Percentiles rank a stretch among this genome's conserved stretches.
Evolutionary conservation across 352 stramenopile genomes (phyloP).

Genomic region (Phytophthora melonis): DNA sequence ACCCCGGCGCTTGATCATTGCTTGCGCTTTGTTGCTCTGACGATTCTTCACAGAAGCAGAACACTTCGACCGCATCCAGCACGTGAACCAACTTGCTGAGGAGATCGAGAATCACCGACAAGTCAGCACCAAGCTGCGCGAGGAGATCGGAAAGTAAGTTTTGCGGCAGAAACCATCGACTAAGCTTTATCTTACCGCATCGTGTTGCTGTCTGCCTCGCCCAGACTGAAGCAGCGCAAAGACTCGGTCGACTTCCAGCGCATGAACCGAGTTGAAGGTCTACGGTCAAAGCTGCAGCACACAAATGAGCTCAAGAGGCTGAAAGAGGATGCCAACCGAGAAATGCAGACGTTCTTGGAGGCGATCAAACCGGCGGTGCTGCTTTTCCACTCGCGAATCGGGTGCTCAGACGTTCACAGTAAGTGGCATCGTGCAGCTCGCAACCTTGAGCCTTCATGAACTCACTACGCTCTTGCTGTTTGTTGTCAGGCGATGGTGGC

Average conservation of each 20-base stretch:
- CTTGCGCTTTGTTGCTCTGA: constrained; percentile 27
- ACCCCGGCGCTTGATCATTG: constrained; percentile 8
- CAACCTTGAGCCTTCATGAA: background rate
- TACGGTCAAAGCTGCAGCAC: constrained; percentile 69
- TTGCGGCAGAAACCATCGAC: background rate
- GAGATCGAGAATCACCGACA: constrained; percentile 83
- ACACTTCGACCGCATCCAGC: constrained; percentile 85
- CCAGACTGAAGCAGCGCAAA: constrained; percentile 83
- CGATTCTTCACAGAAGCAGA: constrained; percentile 59
- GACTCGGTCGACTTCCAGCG: constrained; percentile 83
- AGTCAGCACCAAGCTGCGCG: constrained; percentile 72
- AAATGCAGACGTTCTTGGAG: constrained; percentile 74
- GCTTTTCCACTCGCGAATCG: constrained; percentile 74
- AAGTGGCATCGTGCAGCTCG: constrained; percentile 1
- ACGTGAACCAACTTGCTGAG: constrained; percentile 83
- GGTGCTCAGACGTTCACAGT: constrained; percentile 76
- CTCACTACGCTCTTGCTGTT: background rate
- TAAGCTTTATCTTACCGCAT: background rate
- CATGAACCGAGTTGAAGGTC: constrained; percentile 76
- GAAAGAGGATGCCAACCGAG: constrained; percentile 76
- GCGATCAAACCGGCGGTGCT: constrained; percentile 71
- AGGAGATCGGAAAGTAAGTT: constrained; percentile 84
- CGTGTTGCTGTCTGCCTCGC: background rate
- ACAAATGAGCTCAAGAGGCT: constrained; percentile 80
- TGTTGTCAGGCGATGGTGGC: constrained; percentile 48